Base-by-base conservation (phyloP, 2,329 filamentous ascomycete genomes). In the Venturia aucupariae region DNA sequence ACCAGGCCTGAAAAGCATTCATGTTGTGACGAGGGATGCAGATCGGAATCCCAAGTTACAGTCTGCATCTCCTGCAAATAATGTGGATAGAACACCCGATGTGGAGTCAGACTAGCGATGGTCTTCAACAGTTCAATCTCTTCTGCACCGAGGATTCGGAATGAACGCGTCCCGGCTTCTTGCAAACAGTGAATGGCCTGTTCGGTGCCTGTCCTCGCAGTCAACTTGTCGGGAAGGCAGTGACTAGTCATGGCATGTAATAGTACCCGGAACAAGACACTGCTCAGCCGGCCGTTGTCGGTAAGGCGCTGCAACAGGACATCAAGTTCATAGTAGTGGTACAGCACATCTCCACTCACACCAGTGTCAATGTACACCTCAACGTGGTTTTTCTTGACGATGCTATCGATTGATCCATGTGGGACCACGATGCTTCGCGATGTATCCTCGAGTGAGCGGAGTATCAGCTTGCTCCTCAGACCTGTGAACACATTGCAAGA, bases 401-500 rank as follows among this genome's bases (percentile, higher is more conserved):
- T 30, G 51, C 22, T n/a, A 11, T 38, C 1, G 4, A 57, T 35
- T 6, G 13, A 8, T 35, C 51, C 51, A 27, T 57, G 51, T 7
- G 51, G 51, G 17, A 57, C 13, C 1, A 57, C 19, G 13, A 57
- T 57, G 51, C 51, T 57, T 13, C 51, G 51, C 15, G 51, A 57
- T 8, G 15, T 3, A 35, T 57, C 30, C 19, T 22, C 8, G 51
- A 2, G 4, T 6, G 51, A 57, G 30, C 27, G 15, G 10, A 57
- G 51, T 30, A 57, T 8, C 3, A 88, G 72, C 70, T 82, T 87
- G 70, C 81, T 86, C 2, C 73, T 65, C 0, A 89, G 74, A 0
- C 87, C 86, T 65, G 88, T 82, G 68, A 82, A 79, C 0, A 83
- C 84, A 0, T 86, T 86, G 0, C 80, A 73, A 61, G 87, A 81